phyloP scores from a whole-genome alignment of 495 filamentous ascomycete genomes.

The Chaetomium cochliodes region DNA sequence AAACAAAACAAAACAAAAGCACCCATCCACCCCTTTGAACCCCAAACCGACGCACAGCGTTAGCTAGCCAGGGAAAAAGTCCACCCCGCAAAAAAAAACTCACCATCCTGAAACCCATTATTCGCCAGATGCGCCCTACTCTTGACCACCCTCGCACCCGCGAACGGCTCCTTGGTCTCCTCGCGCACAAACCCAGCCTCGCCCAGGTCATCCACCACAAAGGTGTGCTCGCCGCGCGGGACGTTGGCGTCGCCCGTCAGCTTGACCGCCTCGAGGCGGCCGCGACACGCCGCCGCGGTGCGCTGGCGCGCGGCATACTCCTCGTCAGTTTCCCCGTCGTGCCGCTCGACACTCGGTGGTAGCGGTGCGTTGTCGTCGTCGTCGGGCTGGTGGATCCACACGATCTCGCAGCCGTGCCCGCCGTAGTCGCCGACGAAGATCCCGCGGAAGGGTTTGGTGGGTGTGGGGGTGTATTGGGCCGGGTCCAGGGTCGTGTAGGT shows the following conservation, averaged over 20 bases:
- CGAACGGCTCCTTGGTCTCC: slow-evolving; percentile 63
- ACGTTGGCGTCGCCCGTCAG: slow-evolving; percentile 88
- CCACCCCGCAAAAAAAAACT: slow-evolving; percentile 34
- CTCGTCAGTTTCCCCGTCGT: slow-evolving; percentile 11
- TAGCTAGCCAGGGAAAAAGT: too few relatives aligned
- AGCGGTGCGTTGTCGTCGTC: too few relatives aligned
- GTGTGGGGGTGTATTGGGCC: slow-evolving; percentile 70
- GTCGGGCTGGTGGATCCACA: slow-evolving; percentile 73
- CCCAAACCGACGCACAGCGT: too few relatives aligned
- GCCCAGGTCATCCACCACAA: slow-evolving; percentile 73
- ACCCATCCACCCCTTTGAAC: slow-evolving; percentile 4
- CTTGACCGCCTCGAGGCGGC: slow-evolving; percentile 76
- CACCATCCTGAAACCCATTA: slow-evolving; percentile 66
- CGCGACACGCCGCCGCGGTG: slow-evolving; percentile 48
- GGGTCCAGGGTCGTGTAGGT: slow-evolving; percentile 77
- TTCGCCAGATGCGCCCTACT: slow-evolving; percentile 75
- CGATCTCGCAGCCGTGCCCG: slow-evolving; percentile 83
- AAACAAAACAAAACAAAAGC: too few relatives aligned
- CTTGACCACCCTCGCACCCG: slow-evolving; percentile 70
- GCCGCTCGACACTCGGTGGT: neutral
- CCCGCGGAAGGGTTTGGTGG: slow-evolving; percentile 76
- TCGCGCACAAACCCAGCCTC: slow-evolving; percentile 49
- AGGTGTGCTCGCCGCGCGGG: slow-evolving; percentile 79
- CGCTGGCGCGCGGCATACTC: slow-evolving; percentile 28
- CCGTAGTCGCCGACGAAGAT: slow-evolving; percentile 93